Evolutionary conservation across 257 asterid species (phyloP), one percentile per base, ranked within the genome.

Genomic region (Cruciata laevipes): DNA sequence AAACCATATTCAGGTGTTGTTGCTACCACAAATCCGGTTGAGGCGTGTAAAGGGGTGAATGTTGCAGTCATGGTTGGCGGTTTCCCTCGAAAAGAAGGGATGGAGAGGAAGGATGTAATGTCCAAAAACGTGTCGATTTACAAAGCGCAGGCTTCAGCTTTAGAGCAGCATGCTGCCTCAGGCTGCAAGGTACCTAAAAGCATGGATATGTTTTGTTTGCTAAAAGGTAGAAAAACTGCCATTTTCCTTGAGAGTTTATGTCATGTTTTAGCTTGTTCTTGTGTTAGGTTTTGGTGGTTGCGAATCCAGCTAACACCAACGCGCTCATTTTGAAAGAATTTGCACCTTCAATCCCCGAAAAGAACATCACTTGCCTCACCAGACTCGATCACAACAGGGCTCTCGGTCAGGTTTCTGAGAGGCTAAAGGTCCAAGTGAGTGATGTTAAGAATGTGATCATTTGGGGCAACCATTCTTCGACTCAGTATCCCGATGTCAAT

Each of bases 401-500:
- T 51, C 35, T 84, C n/a, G 89, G 81, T 16, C 92, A 83, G 59
- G 76, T 88, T 27, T 82, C 97, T 0, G 90, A 88, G 63, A 83
- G 32, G 74, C 79, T 91, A 16, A 67, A 88, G n/a, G 82, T 87
- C 16, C 77, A 81, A 18, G 95, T 83, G 3, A 74, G 83, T 16
- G 87, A 91, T 30, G 85, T 88, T 20, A 86, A 84, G 80, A 91
- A 91, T 58, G 83, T 87, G n/a, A 81, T 85, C 77, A 78, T 91
- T 24, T 91, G 98, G 98, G 96, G 98, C 14, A 91, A 91, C 65
- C 98, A 88, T 71, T 88, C 97, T 25, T 91, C 96, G 11, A 85
- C 95, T 42, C 98, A 87, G 61, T 91, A 85, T 82, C 96, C 98
- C 0, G 98, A 89, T 53, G 83, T 78, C n/a, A 86, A 78, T 53